Percentiles rank a stretch among this genome's conserved stretches.
Conservation (phyloP, 2,329 filamentous ascomycete species). For the Trichophyton mentagrophytes region DNA sequence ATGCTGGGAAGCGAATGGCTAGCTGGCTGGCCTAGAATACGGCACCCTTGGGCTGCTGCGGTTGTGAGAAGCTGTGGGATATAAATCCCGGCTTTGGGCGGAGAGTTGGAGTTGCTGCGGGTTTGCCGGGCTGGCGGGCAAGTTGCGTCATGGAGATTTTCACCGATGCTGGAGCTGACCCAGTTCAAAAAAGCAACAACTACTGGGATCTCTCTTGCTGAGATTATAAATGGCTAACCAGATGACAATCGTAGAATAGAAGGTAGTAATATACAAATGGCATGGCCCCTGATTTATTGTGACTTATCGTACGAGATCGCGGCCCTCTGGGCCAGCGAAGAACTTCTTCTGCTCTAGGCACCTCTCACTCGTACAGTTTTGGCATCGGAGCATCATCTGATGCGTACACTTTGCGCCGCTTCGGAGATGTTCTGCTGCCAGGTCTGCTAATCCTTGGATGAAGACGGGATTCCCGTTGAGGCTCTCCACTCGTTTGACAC, state of each 20-base stretch:
- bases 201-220: neutral
- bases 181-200: neutral
- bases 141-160: neutral
- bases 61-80: neutral
- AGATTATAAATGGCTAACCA: neutral
- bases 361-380: slow-evolving; percentile 79
- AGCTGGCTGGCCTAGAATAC: neutral
- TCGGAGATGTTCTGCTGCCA: slow-evolving; percentile 68
- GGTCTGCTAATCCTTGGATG: slow-evolving; percentile 75
- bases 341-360: slow-evolving; percentile 63
- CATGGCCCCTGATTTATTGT: neutral
- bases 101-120: neutral
- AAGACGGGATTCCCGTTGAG: slow-evolving; percentile 85
- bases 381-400: slow-evolving; percentile 85
- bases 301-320: slow-evolving; percentile 21
- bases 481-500: slow-evolving; percentile 82
- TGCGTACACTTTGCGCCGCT: slow-evolving; percentile 58
- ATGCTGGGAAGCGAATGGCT: too few species aligned
- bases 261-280: neutral
- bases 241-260: neutral
- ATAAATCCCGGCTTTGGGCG: neutral
- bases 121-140: neutral
- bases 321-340: slow-evolving; percentile 38
- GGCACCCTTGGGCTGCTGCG: neutral
- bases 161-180: neutral